Conservation (phyloP, 2,329 filamentous ascomycete species). For the Colletotrichum sp. region DNA sequence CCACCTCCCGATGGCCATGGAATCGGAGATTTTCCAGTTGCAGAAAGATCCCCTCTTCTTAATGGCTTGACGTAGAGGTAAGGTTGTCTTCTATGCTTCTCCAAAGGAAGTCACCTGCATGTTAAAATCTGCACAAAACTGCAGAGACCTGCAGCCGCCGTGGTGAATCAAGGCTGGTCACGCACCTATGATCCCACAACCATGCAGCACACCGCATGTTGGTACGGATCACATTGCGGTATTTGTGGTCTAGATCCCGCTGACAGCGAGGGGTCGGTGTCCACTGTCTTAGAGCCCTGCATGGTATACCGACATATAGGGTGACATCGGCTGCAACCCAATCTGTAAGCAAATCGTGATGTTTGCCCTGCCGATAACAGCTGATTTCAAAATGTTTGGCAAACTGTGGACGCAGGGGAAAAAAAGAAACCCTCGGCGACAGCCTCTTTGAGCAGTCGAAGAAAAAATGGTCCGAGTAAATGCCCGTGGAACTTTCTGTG, state of each 20-base stretch:
- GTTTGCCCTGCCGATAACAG: background rate
- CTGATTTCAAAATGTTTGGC: background rate
- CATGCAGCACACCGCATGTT: background rate
- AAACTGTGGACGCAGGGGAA: background rate
- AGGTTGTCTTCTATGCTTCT: background rate
- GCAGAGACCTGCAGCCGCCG: background rate
- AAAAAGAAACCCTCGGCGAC: background rate
- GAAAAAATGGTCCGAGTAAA: background rate
- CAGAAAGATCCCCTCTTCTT: background rate
- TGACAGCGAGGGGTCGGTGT: background rate
- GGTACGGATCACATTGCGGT: background rate
- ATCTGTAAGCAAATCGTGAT: background rate
- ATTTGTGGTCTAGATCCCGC: background rate
- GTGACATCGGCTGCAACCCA: background rate
- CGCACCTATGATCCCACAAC: background rate
- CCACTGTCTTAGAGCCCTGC: background rate
- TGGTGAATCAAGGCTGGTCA: background rate
- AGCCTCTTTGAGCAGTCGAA: background rate
- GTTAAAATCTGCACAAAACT: background rate
- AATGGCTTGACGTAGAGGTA: background rate
- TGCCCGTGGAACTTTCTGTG: background rate
- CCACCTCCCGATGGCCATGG: background rate
- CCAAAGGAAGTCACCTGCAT: background rate
- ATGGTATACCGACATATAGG: background rate
- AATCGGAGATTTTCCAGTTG: background rate